Conservation (phyloP, 202 grass and related monocot species). For the Dendrocalamus latiflorus region DNA sequence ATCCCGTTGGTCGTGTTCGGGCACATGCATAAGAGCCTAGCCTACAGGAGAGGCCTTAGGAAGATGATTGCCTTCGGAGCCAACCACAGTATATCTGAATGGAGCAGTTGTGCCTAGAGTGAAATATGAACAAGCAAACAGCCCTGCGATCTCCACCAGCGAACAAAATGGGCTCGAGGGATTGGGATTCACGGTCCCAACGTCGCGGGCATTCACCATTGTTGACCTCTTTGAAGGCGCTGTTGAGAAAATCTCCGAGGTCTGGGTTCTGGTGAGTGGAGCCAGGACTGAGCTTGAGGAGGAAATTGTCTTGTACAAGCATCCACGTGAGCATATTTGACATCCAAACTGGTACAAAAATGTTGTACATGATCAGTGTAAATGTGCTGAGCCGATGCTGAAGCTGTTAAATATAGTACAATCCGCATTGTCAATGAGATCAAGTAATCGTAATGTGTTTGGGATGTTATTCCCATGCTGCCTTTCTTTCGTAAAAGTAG, state of each 20-base stretch:
- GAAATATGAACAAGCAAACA: slow-evolving; percentile 15
- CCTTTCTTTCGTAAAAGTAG: not conserved
- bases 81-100: slow-evolving; percentile 66
- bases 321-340: slow-evolving; percentile 29
- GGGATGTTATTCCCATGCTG: not conserved
- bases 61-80: slow-evolving; percentile 64
- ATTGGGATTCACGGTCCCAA: slow-evolving; percentile 10
- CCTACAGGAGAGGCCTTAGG: slow-evolving; percentile 52
- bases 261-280: slow-evolving; percentile 60
- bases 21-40: slow-evolving; percentile 91
- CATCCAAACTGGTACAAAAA: not conserved
- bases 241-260: slow-evolving; percentile 68
- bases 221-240: slow-evolving; percentile 49
- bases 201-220: slow-evolving; percentile 48
- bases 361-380: slow-evolving; percentile 12
- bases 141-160: not conserved
- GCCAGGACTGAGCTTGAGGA: slow-evolving; percentile 43
- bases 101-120: slow-evolving; percentile 85
- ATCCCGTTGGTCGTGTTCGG: slow-evolving; percentile 61
- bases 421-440: not conserved
- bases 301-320: slow-evolving; percentile 57
- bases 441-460: not conserved
- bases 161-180: slow-evolving; percentile 33
- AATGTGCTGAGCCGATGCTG: not conserved
- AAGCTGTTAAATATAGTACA: not conserved